Evolutionary conservation across 495 filamentous ascomycete genomes (phyloP), one percentile per base, ranked within the genome.

Genomic region (Chaetomium tenue): DNA sequence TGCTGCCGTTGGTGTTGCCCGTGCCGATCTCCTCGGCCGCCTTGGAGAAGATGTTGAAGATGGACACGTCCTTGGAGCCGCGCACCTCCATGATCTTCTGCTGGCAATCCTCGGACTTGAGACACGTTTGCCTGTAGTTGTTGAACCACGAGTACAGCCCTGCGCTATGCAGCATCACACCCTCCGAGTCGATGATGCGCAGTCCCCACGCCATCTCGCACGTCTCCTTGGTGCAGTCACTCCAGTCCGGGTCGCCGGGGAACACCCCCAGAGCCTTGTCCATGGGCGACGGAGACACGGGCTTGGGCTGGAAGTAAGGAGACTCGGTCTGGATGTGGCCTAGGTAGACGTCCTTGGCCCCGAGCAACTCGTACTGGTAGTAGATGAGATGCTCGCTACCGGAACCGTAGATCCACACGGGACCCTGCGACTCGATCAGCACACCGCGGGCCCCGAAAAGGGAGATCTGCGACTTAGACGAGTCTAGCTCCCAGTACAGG

Each of bases 311-410:
- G 78, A 86, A 91, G 77, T 97, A 96, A 18, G 92, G 89, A 0
- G 92, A 92, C 75, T 97, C 92, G 5, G 90, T 87, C 73, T 97
- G 92, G 60, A 95, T 89, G 44, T 89, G 75, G 13, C 84, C 87
- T 79, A 91, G 87, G 75, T 89, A 94, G 63, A 93, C 79, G 71
- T 92, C 89, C 69, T 86, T 77, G 1, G 91, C 89, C 61, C 85
- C 86, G 52, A 83, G 75, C 63, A 96, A 74, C 70, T 93, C 85
- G 76, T 93, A 96, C 69, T 84, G 78, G 84, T 96, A 96, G 6
- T 96, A 76, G 66, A 89, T 83, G 69, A 83, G 86, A 78, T 97
- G 92, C 77, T 97, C 92, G 3, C n/a, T 57, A 5, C 55, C 39
- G 0, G 55, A 37, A 22, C 61, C 62, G 13, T 59, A 63, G 16